Base-by-base conservation (phyloP, 257 asterid species). In the Agastache rugosa region DNA sequence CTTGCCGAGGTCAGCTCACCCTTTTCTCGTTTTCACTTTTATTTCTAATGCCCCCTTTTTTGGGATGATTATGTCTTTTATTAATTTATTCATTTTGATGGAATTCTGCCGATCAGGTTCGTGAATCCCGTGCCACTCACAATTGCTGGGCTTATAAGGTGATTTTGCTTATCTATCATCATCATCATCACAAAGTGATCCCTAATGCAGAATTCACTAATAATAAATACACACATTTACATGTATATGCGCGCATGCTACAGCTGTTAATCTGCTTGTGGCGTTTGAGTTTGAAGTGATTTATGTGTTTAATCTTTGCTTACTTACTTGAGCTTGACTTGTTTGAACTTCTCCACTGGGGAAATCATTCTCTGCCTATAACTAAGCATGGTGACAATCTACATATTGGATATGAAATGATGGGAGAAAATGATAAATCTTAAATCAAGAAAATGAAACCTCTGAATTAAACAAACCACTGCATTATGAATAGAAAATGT, bases 61-160 rank as follows among this genome's bases (percentile, higher is more conserved):
- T 16, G 50, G 25, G 19, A 15, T 61, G 69, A 8, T 44, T 3
- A 39, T 17, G 3, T 12, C 59, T 44, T 78, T 17, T 22, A 41
- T 34, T 73, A 9, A 31, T 0, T 47, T 16, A 59, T 23, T 9
- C 23, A n/a, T 71, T n/a, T 48, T 55, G 61, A 23, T 60, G 19
- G 58, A 62, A 65, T 69, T 44, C 47, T 55, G 70, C 11, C 48
- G 41, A 78, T 7, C 75, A 93, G 98, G 98, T 93, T 61, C 76
- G 90, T 41, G 94, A 93, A 72, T 82, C 96, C n/a, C 88, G 89
- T 50, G 98, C 97, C 69, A 83, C 96, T 64, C 98, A 91, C 83
- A 93, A 91, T 83, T 93, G 98, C 70, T 93, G 98, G 98, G 97
- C 97, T 23, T 93, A 91, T 86, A 90, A 93, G 96, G 97, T 91